A percentile compares a stretch with the other conserved stretches of the same genome.
phyloP scores from a whole-genome alignment of 805 yeast genomes.

The Lachancea fermentati region DNA sequence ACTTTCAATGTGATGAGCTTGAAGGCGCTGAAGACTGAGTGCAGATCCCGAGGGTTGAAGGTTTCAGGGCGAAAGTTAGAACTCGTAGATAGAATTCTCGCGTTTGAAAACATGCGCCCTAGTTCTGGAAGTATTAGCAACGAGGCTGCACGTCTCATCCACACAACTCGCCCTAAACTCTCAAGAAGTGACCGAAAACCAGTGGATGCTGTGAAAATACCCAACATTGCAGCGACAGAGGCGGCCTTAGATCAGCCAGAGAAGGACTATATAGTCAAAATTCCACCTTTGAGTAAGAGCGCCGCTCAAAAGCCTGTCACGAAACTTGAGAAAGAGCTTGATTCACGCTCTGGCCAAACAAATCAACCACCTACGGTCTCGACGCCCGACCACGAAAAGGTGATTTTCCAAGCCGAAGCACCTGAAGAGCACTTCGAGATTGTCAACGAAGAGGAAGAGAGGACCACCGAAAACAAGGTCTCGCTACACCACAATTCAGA shows the following conservation, averaged over 20 bases:
- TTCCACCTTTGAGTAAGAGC: conserved; percentile 44
- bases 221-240: conserved; percentile 29
- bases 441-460: conserved; percentile 9
- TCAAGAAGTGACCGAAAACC: conserved; percentile 45
- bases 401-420: conserved; percentile 9
- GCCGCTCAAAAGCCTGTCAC: conserved; percentile 39
- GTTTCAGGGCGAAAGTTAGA: conserved; percentile 60
- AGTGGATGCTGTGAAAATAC: conserved; percentile 51
- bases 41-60: conserved; percentile 53
- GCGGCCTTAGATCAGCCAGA: conserved; percentile 34
- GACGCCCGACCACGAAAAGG: conserved; percentile 12
- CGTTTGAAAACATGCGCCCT: conserved; percentile 15
- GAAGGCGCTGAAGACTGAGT: conserved; percentile 50
- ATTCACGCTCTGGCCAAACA: not conserved
- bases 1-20: conserved; percentile 41
- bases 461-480: not conserved
- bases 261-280: conserved; percentile 40
- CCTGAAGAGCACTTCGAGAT: conserved; percentile 5
- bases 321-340: conserved; percentile 22
- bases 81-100: conserved; percentile 36
- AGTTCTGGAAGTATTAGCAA: not conserved
- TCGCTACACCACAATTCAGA: not conserved
- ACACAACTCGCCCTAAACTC: conserved; percentile 7
- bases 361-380: conserved; percentile 8
- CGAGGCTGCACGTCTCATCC: conserved; percentile 10